Evolutionary conservation across 805 yeast genomes (phyloP).

Genomic region (Candida arabinofermentans): DNA sequence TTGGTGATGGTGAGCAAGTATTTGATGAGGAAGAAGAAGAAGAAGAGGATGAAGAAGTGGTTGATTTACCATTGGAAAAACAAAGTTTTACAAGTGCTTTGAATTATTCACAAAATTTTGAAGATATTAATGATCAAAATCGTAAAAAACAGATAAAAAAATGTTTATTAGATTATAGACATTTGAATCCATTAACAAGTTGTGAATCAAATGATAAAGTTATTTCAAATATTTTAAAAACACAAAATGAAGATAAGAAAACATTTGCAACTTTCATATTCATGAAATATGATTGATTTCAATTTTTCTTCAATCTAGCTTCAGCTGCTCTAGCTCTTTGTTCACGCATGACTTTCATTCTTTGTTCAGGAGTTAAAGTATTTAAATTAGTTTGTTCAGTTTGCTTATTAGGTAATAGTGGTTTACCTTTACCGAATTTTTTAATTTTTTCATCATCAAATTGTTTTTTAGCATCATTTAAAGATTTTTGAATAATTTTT

Average conservation of each 20-base stretch:
- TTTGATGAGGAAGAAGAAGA: slow-evolving; percentile 23
- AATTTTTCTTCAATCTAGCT: slow-evolving; percentile 61
- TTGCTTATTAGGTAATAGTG: slow-evolving; percentile 12
- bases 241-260: slow-evolving; percentile 20
- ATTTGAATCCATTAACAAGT: slow-evolving; percentile 45
- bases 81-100: slow-evolving; percentile 56
- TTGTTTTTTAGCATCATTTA: slow-evolving; percentile 39
- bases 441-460: slow-evolving; percentile 26
- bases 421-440: slow-evolving; percentile 36
- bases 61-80: slow-evolving; percentile 2
- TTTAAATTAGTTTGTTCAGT: slow-evolving; percentile 43
- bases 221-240: slow-evolving; percentile 26
- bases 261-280: slow-evolving; percentile 37
- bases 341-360: slow-evolving; percentile 80
- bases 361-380: slow-evolving; percentile 71
- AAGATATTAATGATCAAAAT: slow-evolving; percentile 23
- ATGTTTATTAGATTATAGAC: slow-evolving; percentile 61
- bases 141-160: slow-evolving; percentile 45
- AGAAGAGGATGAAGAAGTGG: slow-evolving; percentile 12
- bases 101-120: slow-evolving; percentile 31
- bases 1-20: slow-evolving; percentile 43
- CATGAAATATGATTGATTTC: slow-evolving; percentile 24
- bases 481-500: slow-evolving; percentile 38
- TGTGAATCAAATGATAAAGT: slow-evolving; percentile 12
- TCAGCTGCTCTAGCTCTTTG: slow-evolving; percentile 97